Percentiles rank a stretch among this genome's conserved stretches.
These are phyloP conservation scores for Crithidia expoeki DNA, from an alignment of 208 protist genomes.

Conservation along the genomic window DNA sequence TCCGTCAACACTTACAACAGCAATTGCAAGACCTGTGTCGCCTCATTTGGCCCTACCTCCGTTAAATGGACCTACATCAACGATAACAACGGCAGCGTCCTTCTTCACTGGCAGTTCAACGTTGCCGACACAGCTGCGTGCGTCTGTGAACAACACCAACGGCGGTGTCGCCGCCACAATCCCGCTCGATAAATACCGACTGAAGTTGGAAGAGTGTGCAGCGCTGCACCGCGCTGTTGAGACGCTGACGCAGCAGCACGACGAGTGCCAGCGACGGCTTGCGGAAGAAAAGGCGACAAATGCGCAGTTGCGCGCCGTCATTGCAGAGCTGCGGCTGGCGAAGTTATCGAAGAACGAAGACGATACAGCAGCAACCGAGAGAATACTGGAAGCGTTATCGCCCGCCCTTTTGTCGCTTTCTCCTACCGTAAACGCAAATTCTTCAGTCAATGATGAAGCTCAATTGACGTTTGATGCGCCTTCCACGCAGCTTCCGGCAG, in stretches of 20 bases:
- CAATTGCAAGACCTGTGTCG: not conserved
- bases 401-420: too few species aligned
- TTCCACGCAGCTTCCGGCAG: too few species aligned
- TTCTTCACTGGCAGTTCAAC: not conserved
- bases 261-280: constrained; percentile 8
- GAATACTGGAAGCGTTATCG: not conserved
- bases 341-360: not conserved
- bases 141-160: not conserved
- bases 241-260: constrained; percentile 1
- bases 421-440: too few species aligned
- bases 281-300: constrained; percentile 1
- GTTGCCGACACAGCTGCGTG: too few species aligned
- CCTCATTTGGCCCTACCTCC: not conserved
- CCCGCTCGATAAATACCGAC: constrained; percentile 19
- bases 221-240: constrained; percentile 21
- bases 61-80: not conserved
- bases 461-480: too few species aligned
- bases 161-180: not conserved
- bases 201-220: constrained; percentile 34
- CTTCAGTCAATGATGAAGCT: too few species aligned
- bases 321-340: constrained; percentile 14
- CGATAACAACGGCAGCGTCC: not conserved
- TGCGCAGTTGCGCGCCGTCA: constrained; percentile 8
- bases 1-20: not conserved
- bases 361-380: not conserved